Evolutionary conservation across 2,329 filamentous ascomycete species (phyloP).

Genomic region (Dactylellina cionopaga): DNA sequence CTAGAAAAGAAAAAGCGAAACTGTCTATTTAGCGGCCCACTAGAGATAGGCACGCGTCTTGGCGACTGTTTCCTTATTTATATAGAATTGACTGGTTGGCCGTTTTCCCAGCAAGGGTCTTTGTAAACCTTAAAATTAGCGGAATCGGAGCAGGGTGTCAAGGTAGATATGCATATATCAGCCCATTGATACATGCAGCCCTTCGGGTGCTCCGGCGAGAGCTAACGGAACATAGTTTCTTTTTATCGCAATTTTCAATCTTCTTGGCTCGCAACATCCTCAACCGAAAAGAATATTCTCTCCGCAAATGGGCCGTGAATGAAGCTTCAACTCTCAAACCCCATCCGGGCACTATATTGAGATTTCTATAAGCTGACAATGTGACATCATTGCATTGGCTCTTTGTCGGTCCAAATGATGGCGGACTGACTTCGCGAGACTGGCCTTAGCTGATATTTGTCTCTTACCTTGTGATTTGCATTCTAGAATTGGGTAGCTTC

Average conservation of each 20-base stretch:
- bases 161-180: not conserved
- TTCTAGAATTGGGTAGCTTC: not conserved
- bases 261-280: not conserved
- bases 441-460: not conserved
- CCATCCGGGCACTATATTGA: not conserved
- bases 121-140: not conserved
- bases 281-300: too few species aligned
- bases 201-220: not conserved
- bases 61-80: not conserved
- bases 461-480: not conserved
- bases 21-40: not conserved
- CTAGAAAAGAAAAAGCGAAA: not conserved
- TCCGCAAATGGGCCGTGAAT: too few species aligned
- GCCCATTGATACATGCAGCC: not conserved
- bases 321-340: not conserved
- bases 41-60: not conserved
- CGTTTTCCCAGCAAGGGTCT: not conserved
- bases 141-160: not conserved
- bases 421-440: too few species aligned
- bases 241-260: not conserved
- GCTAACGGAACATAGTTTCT: not conserved
- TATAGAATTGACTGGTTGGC: too few species aligned
- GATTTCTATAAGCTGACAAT: not conserved
- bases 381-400: too few species aligned
- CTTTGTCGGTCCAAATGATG: too few species aligned